A percentile compares a stretch with the other conserved stretches of the same genome.
phyloP scores from a whole-genome alignment of 202 grass and related monocot genomes.

The Cymbopogon flexuosus region DNA sequence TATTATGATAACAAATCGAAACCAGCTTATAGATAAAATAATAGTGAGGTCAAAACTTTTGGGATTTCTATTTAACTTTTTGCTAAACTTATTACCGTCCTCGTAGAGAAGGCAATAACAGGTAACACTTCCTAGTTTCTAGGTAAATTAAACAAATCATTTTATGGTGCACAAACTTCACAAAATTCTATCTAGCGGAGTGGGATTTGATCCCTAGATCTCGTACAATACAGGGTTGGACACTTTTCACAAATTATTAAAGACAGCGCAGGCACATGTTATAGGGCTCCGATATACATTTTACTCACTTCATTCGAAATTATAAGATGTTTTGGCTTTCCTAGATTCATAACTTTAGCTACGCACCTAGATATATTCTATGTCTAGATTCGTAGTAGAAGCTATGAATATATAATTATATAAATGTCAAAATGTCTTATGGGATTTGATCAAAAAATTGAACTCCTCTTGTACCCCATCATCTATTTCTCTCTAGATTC shows the following conservation, averaged over 20 bases:
- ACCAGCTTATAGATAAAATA: not conserved
- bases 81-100: not conserved
- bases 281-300: not conserved
- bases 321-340: too few species aligned
- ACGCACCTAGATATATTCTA: too few species aligned
- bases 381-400: too few species aligned
- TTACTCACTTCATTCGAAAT: not conserved
- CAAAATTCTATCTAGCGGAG: not conserved
- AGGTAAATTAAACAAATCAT: not conserved
- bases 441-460: not conserved
- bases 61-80: not conserved
- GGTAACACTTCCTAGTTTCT: not conserved
- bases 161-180: not conserved
- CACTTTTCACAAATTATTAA: not conserved
- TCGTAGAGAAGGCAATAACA: not conserved
- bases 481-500: not conserved
- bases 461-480: not conserved
- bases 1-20: not conserved
- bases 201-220: not conserved
- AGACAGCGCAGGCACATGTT: not conserved
- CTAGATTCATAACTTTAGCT: too few species aligned
- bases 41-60: not conserved
- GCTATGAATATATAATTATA: too few species aligned
- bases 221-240: not conserved
- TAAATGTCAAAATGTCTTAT: too few species aligned